phyloP scores from a whole-genome alignment of 2,329 filamentous ascomycete species.

The Mycosphaerelloides madeirae region DNA sequence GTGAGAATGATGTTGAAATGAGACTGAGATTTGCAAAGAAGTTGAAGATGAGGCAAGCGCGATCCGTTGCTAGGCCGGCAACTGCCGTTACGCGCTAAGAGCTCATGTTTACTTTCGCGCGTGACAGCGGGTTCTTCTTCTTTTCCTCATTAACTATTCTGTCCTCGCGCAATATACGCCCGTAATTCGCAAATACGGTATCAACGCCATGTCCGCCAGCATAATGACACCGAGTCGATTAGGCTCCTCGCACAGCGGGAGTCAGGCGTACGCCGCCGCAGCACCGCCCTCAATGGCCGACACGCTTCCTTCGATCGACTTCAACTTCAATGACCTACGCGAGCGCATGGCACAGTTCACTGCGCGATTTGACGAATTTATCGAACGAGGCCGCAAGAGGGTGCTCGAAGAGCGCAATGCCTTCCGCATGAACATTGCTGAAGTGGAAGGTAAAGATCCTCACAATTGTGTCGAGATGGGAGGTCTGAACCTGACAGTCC shows the following conservation, averaged over 20 bases:
- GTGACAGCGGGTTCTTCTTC: no score
- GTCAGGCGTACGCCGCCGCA: slow-evolving; percentile 51
- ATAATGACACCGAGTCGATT: slow-evolving; percentile 52
- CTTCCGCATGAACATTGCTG: slow-evolving; percentile 83
- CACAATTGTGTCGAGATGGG: background rate
- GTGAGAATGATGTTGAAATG: no score
- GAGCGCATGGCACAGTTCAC: slow-evolving; percentile 94
- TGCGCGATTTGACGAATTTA: slow-evolving; percentile 84
- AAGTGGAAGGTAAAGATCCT: slow-evolving; percentile 67
- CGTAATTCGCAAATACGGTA: background rate
- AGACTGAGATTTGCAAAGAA: no score
- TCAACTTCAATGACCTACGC: slow-evolving; percentile 92
- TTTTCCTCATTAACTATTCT: no score
- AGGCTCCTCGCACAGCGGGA: slow-evolving; percentile 64
- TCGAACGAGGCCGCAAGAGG: slow-evolving; percentile 82
- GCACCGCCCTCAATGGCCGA: slow-evolving; percentile 65
- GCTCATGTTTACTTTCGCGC: no score
- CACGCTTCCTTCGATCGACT: slow-evolving; percentile 82
- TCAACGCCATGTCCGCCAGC: slow-evolving; percentile 25
- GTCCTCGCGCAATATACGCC: no score
- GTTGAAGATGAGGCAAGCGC: no score
- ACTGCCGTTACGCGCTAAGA: background rate
- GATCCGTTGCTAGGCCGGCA: background rate
- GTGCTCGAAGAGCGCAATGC: slow-evolving; percentile 91
- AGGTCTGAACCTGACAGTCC: slow-evolving; percentile 11